These are phyloP conservation scores for Periconia sp. DNA, from an alignment of 2,329 filamentous ascomycete genomes.

Conservation along the genomic window DNA sequence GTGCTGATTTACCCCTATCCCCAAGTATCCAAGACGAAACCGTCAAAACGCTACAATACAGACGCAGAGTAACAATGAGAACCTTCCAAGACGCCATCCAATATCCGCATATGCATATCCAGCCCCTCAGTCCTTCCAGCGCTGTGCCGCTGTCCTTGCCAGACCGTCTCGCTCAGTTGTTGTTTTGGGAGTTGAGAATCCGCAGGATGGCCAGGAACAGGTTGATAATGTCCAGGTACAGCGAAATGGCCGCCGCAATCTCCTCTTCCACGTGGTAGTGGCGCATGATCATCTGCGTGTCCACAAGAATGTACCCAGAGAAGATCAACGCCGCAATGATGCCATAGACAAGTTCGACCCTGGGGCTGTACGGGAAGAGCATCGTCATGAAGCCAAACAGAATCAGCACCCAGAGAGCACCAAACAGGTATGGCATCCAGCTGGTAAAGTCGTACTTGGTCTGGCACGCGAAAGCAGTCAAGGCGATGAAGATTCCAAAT, in stretches of 20 bases:
- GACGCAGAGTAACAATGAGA: too few relatives aligned
- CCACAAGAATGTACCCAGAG: constrained; percentile 91
- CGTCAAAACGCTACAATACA: too few relatives aligned
- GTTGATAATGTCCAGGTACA: constrained; percentile 97
- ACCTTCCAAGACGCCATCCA: too few relatives aligned
- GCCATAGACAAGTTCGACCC: constrained; percentile 84
- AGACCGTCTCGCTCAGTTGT: constrained; percentile 69
- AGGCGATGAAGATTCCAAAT: constrained; percentile 66
- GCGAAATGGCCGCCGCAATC: constrained; percentile 90
- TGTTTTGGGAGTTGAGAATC: constrained; percentile 94
- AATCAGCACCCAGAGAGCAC: constrained; percentile 85
- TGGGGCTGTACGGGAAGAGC: constrained; percentile 86
- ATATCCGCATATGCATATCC: not conserved
- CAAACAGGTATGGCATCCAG: constrained; percentile 96
- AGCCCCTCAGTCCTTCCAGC: not conserved
- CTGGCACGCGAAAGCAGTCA: constrained; percentile 89
- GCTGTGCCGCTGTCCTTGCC: not conserved
- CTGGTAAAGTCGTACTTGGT: constrained; percentile 97
- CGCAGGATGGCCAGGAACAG: constrained; percentile 93
- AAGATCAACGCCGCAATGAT: constrained; percentile 85
- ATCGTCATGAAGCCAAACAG: constrained; percentile 91
- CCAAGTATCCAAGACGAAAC: too few relatives aligned
- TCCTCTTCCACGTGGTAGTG: constrained; percentile 98
- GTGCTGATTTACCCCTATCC: too few relatives aligned
- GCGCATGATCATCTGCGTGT: constrained; percentile 93